Percentiles rank a stretch among this genome's conserved stretches.
Evolutionary conservation across 345 rosid species (phyloP).

Genomic region (Toxicodendron radicans): DNA sequence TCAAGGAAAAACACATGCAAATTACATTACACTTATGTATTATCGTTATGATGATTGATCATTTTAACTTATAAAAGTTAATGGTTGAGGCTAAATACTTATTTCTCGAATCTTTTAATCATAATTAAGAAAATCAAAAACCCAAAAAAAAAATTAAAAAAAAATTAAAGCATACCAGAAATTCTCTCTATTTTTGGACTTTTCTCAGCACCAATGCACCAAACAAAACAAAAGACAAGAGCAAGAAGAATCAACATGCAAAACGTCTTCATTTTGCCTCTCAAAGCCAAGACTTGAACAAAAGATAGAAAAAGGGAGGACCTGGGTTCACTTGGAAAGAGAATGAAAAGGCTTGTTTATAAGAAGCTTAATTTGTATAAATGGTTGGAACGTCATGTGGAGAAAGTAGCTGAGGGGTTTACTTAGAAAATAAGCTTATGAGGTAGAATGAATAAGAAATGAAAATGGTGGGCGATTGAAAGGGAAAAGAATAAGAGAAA

Average conservation of each 20-base stretch:
- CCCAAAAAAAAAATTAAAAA: background rate
- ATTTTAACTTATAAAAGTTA: too few species aligned
- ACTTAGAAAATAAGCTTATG: constrained; percentile 54
- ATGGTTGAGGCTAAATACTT: too few species aligned
- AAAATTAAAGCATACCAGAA: constrained; percentile 49
- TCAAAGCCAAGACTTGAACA: background rate
- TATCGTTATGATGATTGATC: too few species aligned
- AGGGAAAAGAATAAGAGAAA: constrained; percentile 36
- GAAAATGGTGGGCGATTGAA: constrained; percentile 33
- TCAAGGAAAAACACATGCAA: too few species aligned
- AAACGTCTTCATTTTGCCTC: constrained; percentile 33
- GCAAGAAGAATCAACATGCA: constrained; percentile 35
- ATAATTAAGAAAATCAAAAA: background rate
- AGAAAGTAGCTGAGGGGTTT: constrained; percentile 67
- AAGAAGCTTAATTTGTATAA: constrained; percentile 22
- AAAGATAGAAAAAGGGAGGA: constrained; percentile 27
- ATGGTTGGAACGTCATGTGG: constrained; percentile 68
- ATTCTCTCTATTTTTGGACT: constrained; percentile 63
- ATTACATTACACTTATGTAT: too few species aligned
- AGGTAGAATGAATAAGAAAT: constrained; percentile 14
- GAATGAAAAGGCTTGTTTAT: constrained; percentile 26
- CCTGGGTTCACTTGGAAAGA: constrained; percentile 22
- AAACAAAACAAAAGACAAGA: constrained; percentile 28
- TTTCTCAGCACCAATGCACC: constrained; percentile 36
- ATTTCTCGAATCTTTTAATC: too few species aligned